A percentile compares a stretch with the other conserved stretches of the same genome.
Evolutionary conservation across 1,284 basidiomycete genomes (phyloP).

Genomic region (Uromyces viciae-fabae): DNA sequence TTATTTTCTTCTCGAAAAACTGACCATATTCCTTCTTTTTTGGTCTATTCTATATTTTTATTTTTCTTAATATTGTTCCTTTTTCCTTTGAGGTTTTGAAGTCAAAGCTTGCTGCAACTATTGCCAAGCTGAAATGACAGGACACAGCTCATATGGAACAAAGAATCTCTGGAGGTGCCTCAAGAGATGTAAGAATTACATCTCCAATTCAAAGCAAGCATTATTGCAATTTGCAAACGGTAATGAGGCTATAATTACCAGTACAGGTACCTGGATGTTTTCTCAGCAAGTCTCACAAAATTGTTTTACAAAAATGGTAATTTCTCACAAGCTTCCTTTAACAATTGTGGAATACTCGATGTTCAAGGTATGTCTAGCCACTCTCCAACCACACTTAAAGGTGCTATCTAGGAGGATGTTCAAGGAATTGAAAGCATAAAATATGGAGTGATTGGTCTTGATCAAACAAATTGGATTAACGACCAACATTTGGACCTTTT

Average conservation of each 20-base stretch:
- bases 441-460: neutral
- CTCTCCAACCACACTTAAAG: neutral
- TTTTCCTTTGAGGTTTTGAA: too few species aligned
- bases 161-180: neutral
- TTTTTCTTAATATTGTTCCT: too few species aligned
- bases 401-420: neutral
- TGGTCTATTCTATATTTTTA: too few species aligned
- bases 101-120: too few species aligned
- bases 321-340: neutral
- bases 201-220: neutral
- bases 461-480: neutral
- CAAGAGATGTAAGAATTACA: neutral
- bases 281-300: neutral
- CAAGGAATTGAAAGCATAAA: neutral
- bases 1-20: too few species aligned
- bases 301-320: neutral
- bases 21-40: too few species aligned
- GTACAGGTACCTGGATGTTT: neutral
- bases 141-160: neutral
- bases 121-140: too few species aligned
- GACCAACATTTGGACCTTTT: neutral
- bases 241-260: neutral
- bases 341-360: neutral
- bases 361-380: neutral
- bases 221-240: neutral